Percentiles rank a stretch among this genome's conserved stretches.
phyloP scores from a whole-genome alignment of 208 protist genomes.

The Leishmania tarentolae region DNA sequence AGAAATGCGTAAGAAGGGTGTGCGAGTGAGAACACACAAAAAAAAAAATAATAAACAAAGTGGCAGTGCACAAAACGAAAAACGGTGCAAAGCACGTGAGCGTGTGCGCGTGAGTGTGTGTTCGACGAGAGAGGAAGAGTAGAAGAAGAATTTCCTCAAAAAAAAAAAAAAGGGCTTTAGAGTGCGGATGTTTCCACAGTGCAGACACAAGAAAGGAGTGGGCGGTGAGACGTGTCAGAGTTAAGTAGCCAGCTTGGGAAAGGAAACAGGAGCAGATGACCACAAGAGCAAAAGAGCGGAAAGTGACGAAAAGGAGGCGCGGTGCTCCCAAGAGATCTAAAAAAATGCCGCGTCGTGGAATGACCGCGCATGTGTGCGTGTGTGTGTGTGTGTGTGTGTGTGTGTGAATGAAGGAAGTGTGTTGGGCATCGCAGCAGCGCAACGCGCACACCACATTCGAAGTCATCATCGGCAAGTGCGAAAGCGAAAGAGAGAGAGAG shows the following conservation, averaged over 20 bases:
- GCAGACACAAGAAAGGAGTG: background rate
- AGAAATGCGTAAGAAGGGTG: no score
- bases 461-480: background rate
- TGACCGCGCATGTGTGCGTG: background rate
- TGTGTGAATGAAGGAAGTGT: background rate
- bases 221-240: background rate
- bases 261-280: background rate
- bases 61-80: no score
- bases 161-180: background rate
- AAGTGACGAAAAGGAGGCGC: background rate
- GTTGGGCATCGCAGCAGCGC: background rate
- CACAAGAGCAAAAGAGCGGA: background rate
- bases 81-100: no score
- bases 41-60: no score
- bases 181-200: background rate
- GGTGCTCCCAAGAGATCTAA: background rate
- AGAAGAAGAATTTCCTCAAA: background rate
- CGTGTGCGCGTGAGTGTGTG: no score
- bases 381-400: no score
- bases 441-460: background rate
- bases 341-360: background rate
- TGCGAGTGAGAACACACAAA: no score
- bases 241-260: background rate
- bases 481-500: background rate
- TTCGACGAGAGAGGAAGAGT: no score